Evolutionary conservation across 441 rosid species (phyloP), one percentile per base, ranked within the genome.

Genomic region (Gossypium schwendimanii): DNA sequence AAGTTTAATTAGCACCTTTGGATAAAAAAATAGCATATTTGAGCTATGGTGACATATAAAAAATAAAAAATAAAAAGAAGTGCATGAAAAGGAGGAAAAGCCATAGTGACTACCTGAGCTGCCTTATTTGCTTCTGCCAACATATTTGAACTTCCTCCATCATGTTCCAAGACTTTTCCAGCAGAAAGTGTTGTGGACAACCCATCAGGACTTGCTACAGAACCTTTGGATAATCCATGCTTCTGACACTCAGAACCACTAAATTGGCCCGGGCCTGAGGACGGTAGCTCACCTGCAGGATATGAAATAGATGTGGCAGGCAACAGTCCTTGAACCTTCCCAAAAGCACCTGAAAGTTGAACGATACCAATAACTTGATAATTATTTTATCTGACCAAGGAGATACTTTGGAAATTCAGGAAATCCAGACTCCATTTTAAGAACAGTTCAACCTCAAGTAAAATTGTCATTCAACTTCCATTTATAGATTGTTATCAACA

Each of bases 271-370:
- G 80, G 73, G 74, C 79, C 78, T 33, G 90, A 68, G 67, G 80
- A 78, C 55, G 83, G 85, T 50, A 64, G 69, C 67, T 89, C 88
- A 71, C 79, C 87, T 20, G 71, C 70, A 7, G 81, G 77, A 75
- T 76, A 78, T 28, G 88, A 75, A 79, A 73, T 80, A 57, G 89
- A 79, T 65, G 80, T 63, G 31, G 70, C 70, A 67, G 86, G 76
- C 73, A 87, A 61, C 28, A 82, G 85, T 26, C 82, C 96, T 75
- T 83, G 88, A 79, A 76, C 77, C 79, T 85, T 87, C 77, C 87
- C 86, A 76, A 74, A 82, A 78, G 82, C 80, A 81, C 84, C 91
- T 88, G 73, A 78, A 77, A 73, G 73, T 69, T 76, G 63, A 77
- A 17, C 20, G 66, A 78, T 49, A 63, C 65, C 15, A 50, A 15